Percentiles rank a stretch among this genome's conserved stretches.
These are phyloP conservation scores for Exutisphaerella laricina DNA, from an alignment of 2,329 filamentous ascomycete species.

Conservation along the genomic window DNA sequence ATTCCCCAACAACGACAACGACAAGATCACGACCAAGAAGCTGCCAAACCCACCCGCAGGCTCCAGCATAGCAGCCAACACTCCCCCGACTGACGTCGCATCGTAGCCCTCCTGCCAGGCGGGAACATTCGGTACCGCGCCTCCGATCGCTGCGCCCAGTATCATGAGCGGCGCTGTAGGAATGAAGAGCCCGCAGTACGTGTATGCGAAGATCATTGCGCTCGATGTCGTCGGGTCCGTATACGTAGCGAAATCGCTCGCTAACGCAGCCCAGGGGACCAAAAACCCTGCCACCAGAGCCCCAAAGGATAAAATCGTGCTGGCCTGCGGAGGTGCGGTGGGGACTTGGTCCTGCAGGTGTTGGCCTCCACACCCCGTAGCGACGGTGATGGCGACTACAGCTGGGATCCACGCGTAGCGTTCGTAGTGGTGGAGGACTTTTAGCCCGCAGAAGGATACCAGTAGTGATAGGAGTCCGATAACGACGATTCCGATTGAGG, in stretches of 20 bases:
- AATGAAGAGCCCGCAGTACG: conserved; percentile 33
- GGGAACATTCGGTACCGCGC: conserved; percentile 28
- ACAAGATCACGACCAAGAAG: conserved; percentile 41
- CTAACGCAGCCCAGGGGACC: conserved; percentile 50
- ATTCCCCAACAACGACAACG: conserved; percentile 40
- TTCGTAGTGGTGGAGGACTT: conserved; percentile 42
- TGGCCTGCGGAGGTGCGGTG: conserved; percentile 40
- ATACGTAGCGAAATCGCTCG: conserved; percentile 43
- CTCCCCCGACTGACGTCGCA: conserved; percentile 33
- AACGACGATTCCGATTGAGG: conserved; percentile 56
- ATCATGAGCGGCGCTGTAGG: conserved; percentile 35
- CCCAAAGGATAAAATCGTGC: conserved; percentile 43
- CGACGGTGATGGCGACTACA: conserved; percentile 37
- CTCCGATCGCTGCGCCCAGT: conserved; percentile 40
- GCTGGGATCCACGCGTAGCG: conserved; percentile 41
- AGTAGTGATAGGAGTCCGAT: conserved; percentile 53
- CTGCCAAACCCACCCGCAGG: conserved; percentile 40
- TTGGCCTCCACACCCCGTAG: conserved; percentile 38
- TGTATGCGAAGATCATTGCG: conserved; percentile 36
- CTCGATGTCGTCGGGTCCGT: conserved; percentile 36
- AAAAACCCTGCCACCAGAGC: conserved; percentile 56
- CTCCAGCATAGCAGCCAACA: conserved; percentile 38
- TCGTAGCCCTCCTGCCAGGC: conserved; percentile 36
- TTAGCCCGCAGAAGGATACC: conserved; percentile 57
- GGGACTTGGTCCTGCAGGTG: conserved; percentile 42